phyloP scores from a whole-genome alignment of 2,329 filamentous ascomycete species.

The Cladosporium velox region DNA sequence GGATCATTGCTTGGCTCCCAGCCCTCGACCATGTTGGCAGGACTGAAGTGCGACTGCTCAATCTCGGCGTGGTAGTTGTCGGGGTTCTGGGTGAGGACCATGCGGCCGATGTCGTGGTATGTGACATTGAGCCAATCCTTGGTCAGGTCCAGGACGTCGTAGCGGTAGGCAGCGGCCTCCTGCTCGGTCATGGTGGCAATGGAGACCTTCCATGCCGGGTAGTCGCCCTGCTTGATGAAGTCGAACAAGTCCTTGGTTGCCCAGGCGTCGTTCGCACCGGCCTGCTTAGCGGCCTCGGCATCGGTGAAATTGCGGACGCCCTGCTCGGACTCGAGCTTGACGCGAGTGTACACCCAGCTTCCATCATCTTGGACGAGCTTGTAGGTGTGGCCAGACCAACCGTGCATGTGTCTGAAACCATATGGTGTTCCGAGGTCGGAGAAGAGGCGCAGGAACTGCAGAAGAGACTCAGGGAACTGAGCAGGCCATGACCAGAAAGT shows the following conservation, averaged over 20 bases:
- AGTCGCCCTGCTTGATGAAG: constrained; percentile 49
- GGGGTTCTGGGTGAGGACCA: constrained; percentile 55
- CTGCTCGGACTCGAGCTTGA: constrained; percentile 20
- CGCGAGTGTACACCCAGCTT: constrained; percentile 21
- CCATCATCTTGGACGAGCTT: constrained; percentile 28
- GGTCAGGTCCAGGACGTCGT: constrained; percentile 60
- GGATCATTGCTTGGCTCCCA: constrained; percentile 63
- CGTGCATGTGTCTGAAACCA: constrained; percentile 43
- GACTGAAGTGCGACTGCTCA: constrained; percentile 68
- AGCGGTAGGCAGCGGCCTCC: constrained; percentile 50
- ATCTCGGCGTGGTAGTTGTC: constrained; percentile 69
- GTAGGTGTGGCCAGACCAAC: constrained; percentile 44
- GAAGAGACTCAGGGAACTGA: constrained; percentile 52
- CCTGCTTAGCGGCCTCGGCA: constrained; percentile 34
- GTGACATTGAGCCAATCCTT: constrained; percentile 56
- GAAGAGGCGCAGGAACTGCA: constrained; percentile 56
- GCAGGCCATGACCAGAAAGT: constrained; percentile 47
- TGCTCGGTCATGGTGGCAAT: constrained; percentile 58
- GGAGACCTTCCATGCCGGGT: constrained; percentile 54
- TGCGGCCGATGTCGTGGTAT: constrained; percentile 47
- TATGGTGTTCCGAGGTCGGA: constrained; percentile 49
- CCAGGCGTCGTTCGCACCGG: constrained; percentile 18
- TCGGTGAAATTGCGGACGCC: constrained; percentile 44
- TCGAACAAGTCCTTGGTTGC: constrained; percentile 42
- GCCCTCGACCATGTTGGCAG: constrained; percentile 65